Evolutionary conservation across 257 asterid species (phyloP), one percentile per base, ranked within the genome.

Genomic region (Solanum chilense): DNA sequence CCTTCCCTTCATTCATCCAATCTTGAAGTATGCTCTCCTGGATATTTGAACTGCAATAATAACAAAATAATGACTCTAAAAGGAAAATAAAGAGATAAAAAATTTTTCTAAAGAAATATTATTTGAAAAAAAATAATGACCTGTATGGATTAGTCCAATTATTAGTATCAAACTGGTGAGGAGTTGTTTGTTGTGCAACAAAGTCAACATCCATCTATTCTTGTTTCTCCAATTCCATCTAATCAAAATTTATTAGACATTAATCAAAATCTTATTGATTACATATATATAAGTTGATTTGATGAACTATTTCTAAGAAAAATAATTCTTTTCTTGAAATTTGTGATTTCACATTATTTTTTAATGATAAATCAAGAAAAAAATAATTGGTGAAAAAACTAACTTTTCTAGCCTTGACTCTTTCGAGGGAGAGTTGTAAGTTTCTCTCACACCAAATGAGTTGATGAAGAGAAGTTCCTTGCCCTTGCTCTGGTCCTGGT

Each of bases 381-480:
- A 12, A 21, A 5, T 13, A 27, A 68, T 3, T 15, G 4, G 84
- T 25, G 10, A 2, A 78, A 78, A 10, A 13, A 78, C 41, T 15
- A 45, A 78, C 84, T 44, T 45, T 44, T 78, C 64, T 25, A 78
- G 41, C 64, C 41, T 25, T 10, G 16, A 90, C 86, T 71, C 45
- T 88, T 74, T 90, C 86, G 12, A 93, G 77, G 84, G 98, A 92
- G 9, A 66, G 84, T 14, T 85, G 70, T 83, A 94, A 87, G 88
- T 94, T 93, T 86, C 90, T 90, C 87, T 92, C 95, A 84, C 92
- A 92, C 98, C 95, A 94, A 7, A 88, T 84, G 35, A 92, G 56
- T 33, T 93, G 95, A 83, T 92, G 93, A 86, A 93, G 89, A n/a
- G 98, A 93, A 86, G 93, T 90, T 69, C 86, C 93, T 85, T 89